Conservation (phyloP, 2,329 filamentous ascomycete species). For the Rhynchosporium graminicola region DNA sequence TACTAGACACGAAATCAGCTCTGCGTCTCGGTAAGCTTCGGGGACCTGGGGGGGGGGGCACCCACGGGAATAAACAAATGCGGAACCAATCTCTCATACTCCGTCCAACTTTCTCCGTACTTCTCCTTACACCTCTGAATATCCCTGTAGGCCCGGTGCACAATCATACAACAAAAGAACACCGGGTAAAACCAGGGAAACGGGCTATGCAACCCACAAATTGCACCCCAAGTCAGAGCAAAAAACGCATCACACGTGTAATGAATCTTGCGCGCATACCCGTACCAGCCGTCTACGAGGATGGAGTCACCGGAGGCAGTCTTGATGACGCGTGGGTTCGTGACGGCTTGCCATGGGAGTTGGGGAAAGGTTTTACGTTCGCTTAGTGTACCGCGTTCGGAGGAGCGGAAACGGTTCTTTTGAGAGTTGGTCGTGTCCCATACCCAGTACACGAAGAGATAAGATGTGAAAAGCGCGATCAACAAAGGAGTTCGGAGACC, state of each 20-base stretch:
- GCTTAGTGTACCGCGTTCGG: constrained; percentile 70
- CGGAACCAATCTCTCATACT: constrained; percentile 79
- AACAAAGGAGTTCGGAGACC: constrained; percentile 76
- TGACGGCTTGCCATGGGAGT: constrained; percentile 81
- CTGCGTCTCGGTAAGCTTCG: too few species aligned
- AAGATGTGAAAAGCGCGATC: constrained; percentile 64
- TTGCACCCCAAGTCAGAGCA: constrained; percentile 75
- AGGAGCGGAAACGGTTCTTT: constrained; percentile 87
- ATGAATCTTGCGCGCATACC: constrained; percentile 75
- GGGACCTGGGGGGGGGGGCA: constrained; percentile 16
- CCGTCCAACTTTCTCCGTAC: constrained; percentile 79
- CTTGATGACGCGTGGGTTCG: constrained; percentile 78
- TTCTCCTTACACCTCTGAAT: constrained; percentile 73
- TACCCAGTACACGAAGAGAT: constrained; percentile 83
- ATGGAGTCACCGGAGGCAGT: constrained; percentile 74
- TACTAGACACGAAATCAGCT: not conserved
- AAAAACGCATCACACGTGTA: constrained; percentile 82
- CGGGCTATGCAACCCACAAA: constrained; percentile 77
- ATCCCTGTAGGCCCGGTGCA: constrained; percentile 74
- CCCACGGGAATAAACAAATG: constrained; percentile 78
- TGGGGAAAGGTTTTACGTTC: constrained; percentile 83
- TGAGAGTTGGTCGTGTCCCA: constrained; percentile 93
- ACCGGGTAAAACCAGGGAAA: constrained; percentile 89
- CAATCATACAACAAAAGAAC: constrained; percentile 80
- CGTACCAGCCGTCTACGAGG: constrained; percentile 84